Percentiles rank a stretch among this genome's conserved stretches.
Evolutionary conservation across 2,329 filamentous ascomycete species (phyloP).

Genomic region (Neofusicoccum laricinum): DNA sequence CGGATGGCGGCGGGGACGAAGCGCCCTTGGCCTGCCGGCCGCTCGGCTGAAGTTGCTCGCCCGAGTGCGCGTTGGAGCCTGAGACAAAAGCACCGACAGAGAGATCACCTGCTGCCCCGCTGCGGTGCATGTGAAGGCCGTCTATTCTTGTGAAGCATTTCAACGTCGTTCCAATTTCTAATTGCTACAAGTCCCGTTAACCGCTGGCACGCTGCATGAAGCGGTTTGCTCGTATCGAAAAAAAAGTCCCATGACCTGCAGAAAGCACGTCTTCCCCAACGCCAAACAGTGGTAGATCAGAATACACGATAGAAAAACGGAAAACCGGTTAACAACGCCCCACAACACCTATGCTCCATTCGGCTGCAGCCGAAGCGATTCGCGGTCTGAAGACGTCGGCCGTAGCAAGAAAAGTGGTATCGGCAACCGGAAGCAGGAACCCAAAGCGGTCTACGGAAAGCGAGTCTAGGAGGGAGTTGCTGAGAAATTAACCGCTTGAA

Average conservation of each 20-base stretch:
- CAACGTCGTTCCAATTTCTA: slow-evolving; percentile 7
- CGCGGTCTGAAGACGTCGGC: slow-evolving; percentile 4
- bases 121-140: background rate
- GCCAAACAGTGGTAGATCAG: slow-evolving; percentile 4
- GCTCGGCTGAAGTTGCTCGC: background rate
- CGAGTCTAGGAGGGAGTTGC: slow-evolving; percentile 6
- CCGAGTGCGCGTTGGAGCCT: background rate
- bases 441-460: slow-evolving; percentile 10
- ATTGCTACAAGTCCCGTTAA: slow-evolving; percentile 3
- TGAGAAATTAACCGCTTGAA: slow-evolving; percentile 14
- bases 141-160: background rate
- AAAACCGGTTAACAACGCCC: background rate
- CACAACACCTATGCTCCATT: slow-evolving; percentile 1
- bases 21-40: background rate
- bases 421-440: slow-evolving; percentile 7
- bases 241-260: background rate
- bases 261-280: background rate
- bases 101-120: slow-evolving; percentile 3
- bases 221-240: background rate
- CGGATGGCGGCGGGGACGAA: background rate
- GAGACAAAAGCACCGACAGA: background rate
- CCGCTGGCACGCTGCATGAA: background rate
- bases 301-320: background rate
- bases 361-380: background rate
- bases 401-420: slow-evolving; percentile 10